Conservation (phyloP, 441 rosid genomes). For the Euphorbia celastroides region DNA sequence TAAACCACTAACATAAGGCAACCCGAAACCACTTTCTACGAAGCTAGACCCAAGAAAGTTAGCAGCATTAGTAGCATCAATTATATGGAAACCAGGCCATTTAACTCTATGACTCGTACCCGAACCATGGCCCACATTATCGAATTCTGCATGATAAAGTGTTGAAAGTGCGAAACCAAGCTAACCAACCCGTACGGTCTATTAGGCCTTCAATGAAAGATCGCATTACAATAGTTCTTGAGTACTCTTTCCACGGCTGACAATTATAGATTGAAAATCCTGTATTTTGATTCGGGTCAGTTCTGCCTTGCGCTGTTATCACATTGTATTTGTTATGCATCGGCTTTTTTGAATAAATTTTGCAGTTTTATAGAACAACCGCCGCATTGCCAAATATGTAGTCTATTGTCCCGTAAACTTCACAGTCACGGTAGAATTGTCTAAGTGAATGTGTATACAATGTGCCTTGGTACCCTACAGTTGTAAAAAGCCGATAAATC, state of each 20-base stretch:
- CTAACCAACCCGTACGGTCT: slow-evolving; percentile 64
- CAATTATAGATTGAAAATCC: too few relatives aligned
- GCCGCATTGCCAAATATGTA: too few relatives aligned
- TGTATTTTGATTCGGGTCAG: too few relatives aligned
- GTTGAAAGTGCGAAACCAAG: slow-evolving; percentile 57
- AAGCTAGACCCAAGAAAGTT: slow-evolving; percentile 51
- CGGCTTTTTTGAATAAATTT: too few relatives aligned
- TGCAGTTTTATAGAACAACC: too few relatives aligned
- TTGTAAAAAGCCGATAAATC: too few relatives aligned
- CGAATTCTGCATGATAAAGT: slow-evolving; percentile 53
- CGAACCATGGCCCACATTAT: slow-evolving; percentile 55
- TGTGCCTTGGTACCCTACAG: too few relatives aligned
- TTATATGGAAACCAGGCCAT: slow-evolving; percentile 55
- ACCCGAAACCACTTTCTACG: slow-evolving; percentile 49
- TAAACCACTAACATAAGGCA: slow-evolving; percentile 39
- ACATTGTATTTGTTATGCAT: too few relatives aligned
- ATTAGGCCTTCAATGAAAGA: slow-evolving; percentile 39
- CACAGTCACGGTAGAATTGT: too few relatives aligned
- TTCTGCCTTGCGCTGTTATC: too few relatives aligned
- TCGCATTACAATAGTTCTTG: slow-evolving; percentile 57
- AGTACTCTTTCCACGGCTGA: slow-evolving; percentile 73
- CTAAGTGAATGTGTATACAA: too few relatives aligned
- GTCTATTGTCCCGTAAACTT: too few relatives aligned
- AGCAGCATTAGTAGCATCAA: slow-evolving; percentile 42
- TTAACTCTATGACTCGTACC: slow-evolving; percentile 33